These are phyloP conservation scores for Gaeumannomyces tritici DNA, from an alignment of 2,329 filamentous ascomycete genomes.

Conservation along the genomic window DNA sequence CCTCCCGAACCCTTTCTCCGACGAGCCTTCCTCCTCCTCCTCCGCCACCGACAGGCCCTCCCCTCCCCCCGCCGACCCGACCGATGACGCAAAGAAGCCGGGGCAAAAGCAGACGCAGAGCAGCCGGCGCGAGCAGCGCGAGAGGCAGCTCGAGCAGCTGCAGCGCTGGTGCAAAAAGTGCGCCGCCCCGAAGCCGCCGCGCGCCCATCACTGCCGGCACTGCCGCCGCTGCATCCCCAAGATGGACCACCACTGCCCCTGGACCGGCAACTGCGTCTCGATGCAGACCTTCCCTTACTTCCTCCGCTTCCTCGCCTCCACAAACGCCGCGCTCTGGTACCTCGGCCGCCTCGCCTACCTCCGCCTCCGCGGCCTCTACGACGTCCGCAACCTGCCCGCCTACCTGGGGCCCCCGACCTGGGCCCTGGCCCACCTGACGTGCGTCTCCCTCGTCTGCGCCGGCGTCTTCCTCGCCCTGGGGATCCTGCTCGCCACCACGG, in stretches of 20 bases:
- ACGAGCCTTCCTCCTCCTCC: constrained; percentile 13
- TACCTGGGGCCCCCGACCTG: constrained; percentile 60
- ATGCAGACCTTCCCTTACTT: constrained; percentile 77
- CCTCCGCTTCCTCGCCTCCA: constrained; percentile 64
- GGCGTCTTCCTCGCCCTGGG: constrained; percentile 51
- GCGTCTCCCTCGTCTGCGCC: constrained; percentile 47
- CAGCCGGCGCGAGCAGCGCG: not conserved
- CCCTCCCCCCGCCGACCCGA: constrained; percentile 13
- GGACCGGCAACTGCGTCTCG: constrained; percentile 77
- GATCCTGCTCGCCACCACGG: constrained; percentile 55
- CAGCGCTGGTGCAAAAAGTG: constrained; percentile 68
- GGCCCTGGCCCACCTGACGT: constrained; percentile 51
- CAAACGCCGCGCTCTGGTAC: constrained; percentile 54
- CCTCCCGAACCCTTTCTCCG: constrained; percentile 21
- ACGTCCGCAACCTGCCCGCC: constrained; percentile 54
- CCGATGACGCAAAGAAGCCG: constrained; percentile 7
- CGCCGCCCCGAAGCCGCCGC: constrained; percentile 60
- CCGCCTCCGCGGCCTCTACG: constrained; percentile 53
- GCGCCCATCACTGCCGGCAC: constrained; percentile 73
- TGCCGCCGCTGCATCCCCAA: constrained; percentile 67
- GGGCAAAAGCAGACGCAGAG: not conserved
- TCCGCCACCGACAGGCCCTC: constrained; percentile 6
- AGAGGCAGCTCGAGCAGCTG: not conserved
- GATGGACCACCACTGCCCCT: constrained; percentile 85
- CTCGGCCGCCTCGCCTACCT: constrained; percentile 51